Percentiles rank a stretch among this genome's conserved stretches.
Evolutionary conservation across 1,284 basidiomycete species (phyloP).

Genomic region (Athelia psychrophila): DNA sequence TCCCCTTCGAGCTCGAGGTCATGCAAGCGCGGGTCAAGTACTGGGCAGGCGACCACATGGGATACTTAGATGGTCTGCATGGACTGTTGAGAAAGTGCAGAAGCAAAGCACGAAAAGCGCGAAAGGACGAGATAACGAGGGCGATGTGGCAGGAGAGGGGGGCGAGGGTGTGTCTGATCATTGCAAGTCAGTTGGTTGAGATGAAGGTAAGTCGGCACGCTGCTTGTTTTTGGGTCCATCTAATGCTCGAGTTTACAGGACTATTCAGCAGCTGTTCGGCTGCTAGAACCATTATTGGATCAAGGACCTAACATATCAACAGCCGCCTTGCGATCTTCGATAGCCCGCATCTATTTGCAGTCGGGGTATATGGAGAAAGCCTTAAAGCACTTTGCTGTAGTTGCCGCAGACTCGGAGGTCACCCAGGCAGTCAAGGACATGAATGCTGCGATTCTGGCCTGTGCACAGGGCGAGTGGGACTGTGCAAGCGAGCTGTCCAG

Average conservation of each 20-base stretch:
- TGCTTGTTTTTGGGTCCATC: neutral
- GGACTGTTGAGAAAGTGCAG: slow-evolving; percentile 78
- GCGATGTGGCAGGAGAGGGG: slow-evolving; percentile 81
- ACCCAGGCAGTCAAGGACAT: slow-evolving; percentile 46
- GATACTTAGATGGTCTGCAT: slow-evolving; percentile 75
- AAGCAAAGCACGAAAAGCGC: slow-evolving; percentile 44
- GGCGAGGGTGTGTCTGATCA: slow-evolving; percentile 63
- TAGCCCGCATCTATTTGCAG: slow-evolving; percentile 74
- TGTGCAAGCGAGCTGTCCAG: slow-evolving; percentile 44
- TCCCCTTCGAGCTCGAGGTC: slow-evolving; percentile 81
- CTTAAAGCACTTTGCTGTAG: slow-evolving; percentile 46
- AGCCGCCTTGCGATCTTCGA: slow-evolving; percentile 57
- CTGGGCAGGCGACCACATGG: slow-evolving; percentile 73
- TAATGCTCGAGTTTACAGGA: slow-evolving; percentile 44
- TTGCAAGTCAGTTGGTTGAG: slow-evolving; percentile 73
- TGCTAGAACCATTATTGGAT: slow-evolving; percentile 61
- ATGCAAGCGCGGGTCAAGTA: slow-evolving; percentile 68
- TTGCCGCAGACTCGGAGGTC: slow-evolving; percentile 44
- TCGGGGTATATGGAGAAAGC: slow-evolving; percentile 61
- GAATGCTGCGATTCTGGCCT: slow-evolving; percentile 61
- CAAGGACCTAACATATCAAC: slow-evolving; percentile 36
- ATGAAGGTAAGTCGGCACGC: slow-evolving; percentile 52
- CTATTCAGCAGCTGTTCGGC: slow-evolving; percentile 56
- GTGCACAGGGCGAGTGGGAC: slow-evolving; percentile 68
- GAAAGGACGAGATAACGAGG: slow-evolving; percentile 36